Evolutionary conservation across 129 eudicot genomes (phyloP).

Genomic region (sunflower (Helianthus annuus)): DNA sequence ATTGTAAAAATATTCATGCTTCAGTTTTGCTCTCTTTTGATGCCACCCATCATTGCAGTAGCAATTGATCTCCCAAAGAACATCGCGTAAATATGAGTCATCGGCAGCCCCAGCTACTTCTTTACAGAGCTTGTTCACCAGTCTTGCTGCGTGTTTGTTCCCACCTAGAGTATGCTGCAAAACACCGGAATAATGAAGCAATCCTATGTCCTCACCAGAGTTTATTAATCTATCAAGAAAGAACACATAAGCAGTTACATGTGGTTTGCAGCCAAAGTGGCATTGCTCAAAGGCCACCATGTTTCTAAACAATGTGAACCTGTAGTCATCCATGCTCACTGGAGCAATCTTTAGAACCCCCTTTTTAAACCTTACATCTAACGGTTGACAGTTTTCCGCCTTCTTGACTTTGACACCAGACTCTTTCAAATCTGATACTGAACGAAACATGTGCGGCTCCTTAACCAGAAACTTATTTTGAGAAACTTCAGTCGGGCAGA

Average conservation of each 20-base stretch:
- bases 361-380: slow-evolving; percentile 29
- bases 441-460: slow-evolving; percentile 36
- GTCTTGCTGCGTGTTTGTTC: slow-evolving; percentile 40
- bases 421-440: slow-evolving; percentile 32
- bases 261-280: slow-evolving; percentile 32
- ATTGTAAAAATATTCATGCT: slow-evolving; percentile 38
- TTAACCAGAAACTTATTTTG: background rate
- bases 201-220: slow-evolving; percentile 38
- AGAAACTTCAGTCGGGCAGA: slow-evolving; percentile 11
- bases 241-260: slow-evolving; percentile 41
- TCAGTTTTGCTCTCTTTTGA: slow-evolving; percentile 24
- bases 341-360: slow-evolving; percentile 39
- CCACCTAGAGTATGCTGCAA: slow-evolving; percentile 47
- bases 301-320: slow-evolving; percentile 43
- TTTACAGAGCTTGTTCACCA: slow-evolving; percentile 44
- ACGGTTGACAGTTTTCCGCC: slow-evolving; percentile 22
- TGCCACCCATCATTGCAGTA: slow-evolving; percentile 26
- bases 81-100: slow-evolving; percentile 37
- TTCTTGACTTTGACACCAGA: slow-evolving; percentile 28
- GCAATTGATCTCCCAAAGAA: slow-evolving; percentile 35
- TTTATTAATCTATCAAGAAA: slow-evolving; percentile 43
- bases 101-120: slow-evolving; percentile 39
- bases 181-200: slow-evolving; percentile 43
- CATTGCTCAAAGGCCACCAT: slow-evolving; percentile 52
- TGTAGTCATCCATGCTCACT: slow-evolving; percentile 35